Evolutionary conservation across 148 eudicot genomes (phyloP).

Genomic region (Rhododendron williamsianum): DNA sequence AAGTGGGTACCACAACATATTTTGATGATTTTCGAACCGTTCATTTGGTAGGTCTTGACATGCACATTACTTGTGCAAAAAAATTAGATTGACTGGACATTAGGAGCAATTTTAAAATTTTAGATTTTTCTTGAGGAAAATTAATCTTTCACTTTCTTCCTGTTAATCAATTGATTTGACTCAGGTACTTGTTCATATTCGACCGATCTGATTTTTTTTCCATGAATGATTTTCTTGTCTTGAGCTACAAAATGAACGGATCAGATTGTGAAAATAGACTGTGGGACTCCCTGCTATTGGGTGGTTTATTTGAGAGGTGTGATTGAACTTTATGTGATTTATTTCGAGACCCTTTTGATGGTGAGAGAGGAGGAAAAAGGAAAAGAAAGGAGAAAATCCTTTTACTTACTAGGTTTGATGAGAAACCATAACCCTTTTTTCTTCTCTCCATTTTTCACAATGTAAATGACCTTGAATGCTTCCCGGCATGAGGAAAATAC

Average conservation of each 20-base stretch:
- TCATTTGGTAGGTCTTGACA: not conserved
- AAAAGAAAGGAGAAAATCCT: not conserved
- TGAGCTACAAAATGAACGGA: not conserved
- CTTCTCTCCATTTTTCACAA: not conserved
- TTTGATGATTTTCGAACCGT: not conserved
- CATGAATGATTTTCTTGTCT: not conserved
- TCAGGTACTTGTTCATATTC: not conserved
- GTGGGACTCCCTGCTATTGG: not conserved
- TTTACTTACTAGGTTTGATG: not conserved
- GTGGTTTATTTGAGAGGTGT: not conserved
- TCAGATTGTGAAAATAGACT: not conserved
- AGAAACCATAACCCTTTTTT: not conserved
- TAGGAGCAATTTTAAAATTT: not conserved
- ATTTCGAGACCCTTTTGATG: not conserved
- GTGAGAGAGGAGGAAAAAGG: not conserved
- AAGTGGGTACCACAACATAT: not conserved
- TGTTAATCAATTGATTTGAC: not conserved
- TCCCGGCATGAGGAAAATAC: not conserved
- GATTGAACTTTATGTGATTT: not conserved
- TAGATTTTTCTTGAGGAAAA: not conserved
- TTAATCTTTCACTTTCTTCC: not conserved
- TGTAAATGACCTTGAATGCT: not conserved
- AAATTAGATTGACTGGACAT: not conserved
- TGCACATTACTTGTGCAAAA: not conserved
- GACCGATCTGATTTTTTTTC: not conserved